phyloP scores from a whole-genome alignment of 2,329 filamentous ascomycete genomes.

The Didymellaceae sp. region DNA sequence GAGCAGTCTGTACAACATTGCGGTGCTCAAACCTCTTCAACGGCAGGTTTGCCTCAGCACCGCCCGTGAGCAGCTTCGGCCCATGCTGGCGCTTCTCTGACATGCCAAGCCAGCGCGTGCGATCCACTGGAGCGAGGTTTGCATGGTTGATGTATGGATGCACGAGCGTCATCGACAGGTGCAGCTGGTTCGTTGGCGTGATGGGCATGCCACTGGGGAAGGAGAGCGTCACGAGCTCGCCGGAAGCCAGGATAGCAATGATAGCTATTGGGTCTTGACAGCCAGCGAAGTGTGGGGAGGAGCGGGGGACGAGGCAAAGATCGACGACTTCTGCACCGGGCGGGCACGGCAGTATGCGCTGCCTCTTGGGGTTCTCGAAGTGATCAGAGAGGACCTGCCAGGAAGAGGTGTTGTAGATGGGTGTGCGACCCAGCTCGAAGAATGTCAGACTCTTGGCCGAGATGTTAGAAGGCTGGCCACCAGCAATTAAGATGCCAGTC shows the following conservation, averaged over 20 bases:
- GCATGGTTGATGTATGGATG: conserved; percentile 85
- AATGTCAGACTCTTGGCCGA: conserved; percentile 82
- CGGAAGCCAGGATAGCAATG: conserved; percentile 79
- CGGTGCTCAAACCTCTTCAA: conserved; percentile 80
- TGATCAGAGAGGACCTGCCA: conserved; percentile 84
- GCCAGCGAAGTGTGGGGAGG: conserved; percentile 84
- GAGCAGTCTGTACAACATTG: conserved; percentile 83
- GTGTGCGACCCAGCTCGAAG: conserved; percentile 86
- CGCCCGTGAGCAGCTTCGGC: conserved; percentile 78
- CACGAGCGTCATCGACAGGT: conserved; percentile 84
- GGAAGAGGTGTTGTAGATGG: conserved; percentile 87
- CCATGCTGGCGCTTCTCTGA: conserved; percentile 82
- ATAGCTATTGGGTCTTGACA: conserved; percentile 90
- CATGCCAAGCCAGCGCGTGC: conserved; percentile 87
- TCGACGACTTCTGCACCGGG: conserved; percentile 77
- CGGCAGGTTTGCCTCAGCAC: conserved; percentile 72
- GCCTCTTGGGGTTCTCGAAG: conserved; percentile 76
- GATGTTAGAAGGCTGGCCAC: conserved; percentile 73
- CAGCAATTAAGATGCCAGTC: conserved; percentile 84
- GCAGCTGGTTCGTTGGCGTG: conserved; percentile 89
- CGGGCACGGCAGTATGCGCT: conserved; percentile 76
- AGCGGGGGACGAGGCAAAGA: conserved; percentile 82
- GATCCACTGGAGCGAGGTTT: conserved; percentile 74
- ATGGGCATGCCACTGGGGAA: conserved; percentile 94
- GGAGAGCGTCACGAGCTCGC: conserved; percentile 86